phyloP scores from a whole-genome alignment of 257 asterid species.

The Mentha longifolia region DNA sequence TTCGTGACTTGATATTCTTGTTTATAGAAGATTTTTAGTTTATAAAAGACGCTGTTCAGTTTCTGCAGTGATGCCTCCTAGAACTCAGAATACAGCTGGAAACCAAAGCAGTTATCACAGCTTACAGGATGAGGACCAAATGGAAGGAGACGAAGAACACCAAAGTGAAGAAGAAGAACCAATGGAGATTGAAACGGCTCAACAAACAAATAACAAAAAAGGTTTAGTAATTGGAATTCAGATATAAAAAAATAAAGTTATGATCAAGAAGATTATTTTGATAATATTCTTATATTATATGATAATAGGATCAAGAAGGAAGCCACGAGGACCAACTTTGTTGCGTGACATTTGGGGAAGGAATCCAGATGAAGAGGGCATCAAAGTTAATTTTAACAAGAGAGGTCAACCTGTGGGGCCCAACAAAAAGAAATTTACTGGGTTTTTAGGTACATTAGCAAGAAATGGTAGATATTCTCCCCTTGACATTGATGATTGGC shows the following conservation, averaged over 20 bases:
- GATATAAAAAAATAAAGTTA: not conserved
- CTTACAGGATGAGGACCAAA: slow-evolving; percentile 12
- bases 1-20: not conserved
- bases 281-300: not conserved
- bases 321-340: slow-evolving; percentile 2
- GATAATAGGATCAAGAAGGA: not conserved
- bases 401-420: slow-evolving; percentile 21
- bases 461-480: slow-evolving; percentile 17
- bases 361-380: slow-evolving; percentile 17
- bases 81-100: not conserved
- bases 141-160: slow-evolving; percentile 6
- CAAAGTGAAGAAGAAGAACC: not conserved
- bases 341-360: slow-evolving; percentile 23
- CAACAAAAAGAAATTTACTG: slow-evolving; percentile 3
- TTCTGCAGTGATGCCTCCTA: slow-evolving; percentile 16
- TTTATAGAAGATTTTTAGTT: not conserved
- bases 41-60: not conserved
- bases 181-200: not conserved
- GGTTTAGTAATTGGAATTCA: not conserved
- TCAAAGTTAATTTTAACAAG: slow-evolving; percentile 12
- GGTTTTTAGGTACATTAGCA: slow-evolving; percentile 18
- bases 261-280: not conserved
- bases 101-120: not conserved
- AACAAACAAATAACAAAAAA: not conserved
- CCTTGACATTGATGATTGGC: slow-evolving; percentile 24